Evolutionary conservation across 805 yeast species (phyloP).

Genomic region (Yarrowia bubula): DNA sequence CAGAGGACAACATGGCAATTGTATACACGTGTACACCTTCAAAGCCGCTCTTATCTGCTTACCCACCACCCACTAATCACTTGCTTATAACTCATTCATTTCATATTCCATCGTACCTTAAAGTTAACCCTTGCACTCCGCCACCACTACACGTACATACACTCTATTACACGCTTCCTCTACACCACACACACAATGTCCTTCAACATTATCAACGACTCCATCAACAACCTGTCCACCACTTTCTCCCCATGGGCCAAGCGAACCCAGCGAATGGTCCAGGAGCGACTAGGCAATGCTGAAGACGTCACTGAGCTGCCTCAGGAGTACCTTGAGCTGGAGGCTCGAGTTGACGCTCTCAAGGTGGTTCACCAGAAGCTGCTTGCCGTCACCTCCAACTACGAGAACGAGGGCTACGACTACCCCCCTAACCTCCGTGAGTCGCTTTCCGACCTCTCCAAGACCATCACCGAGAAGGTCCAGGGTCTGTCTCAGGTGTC

Average conservation of each 20-base stretch:
- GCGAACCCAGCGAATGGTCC: slow-evolving; percentile 74
- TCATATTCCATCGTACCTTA: slow-evolving; percentile 10
- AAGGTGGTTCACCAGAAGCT: slow-evolving; percentile 62
- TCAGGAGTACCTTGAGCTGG: slow-evolving; percentile 73
- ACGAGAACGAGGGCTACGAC: slow-evolving; percentile 77
- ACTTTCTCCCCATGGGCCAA: slow-evolving; percentile 71
- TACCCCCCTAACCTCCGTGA: slow-evolving; percentile 76
- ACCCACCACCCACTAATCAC: background rate
- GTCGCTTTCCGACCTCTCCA: slow-evolving; percentile 70
- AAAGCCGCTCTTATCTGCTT: background rate
- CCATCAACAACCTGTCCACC: slow-evolving; percentile 40
- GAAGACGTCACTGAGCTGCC: slow-evolving; percentile 85
- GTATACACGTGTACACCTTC: too few species aligned
- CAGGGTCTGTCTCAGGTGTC: slow-evolving; percentile 67
- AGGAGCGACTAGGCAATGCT: slow-evolving; percentile 74
- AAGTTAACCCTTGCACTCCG: slow-evolving; percentile 18
- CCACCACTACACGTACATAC: slow-evolving; percentile 15
- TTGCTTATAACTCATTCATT: too few species aligned
- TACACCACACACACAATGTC: slow-evolving; percentile 3
- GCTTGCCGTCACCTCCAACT: slow-evolving; percentile 53
- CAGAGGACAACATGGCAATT: too few species aligned
- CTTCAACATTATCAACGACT: slow-evolving; percentile 41
- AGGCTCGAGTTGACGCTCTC: slow-evolving; percentile 68
- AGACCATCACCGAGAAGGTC: slow-evolving; percentile 61
- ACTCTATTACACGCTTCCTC: background rate